These are phyloP conservation scores for Lachancea nothofagi DNA, from an alignment of 805 yeast genomes.

Conservation along the genomic window DNA sequence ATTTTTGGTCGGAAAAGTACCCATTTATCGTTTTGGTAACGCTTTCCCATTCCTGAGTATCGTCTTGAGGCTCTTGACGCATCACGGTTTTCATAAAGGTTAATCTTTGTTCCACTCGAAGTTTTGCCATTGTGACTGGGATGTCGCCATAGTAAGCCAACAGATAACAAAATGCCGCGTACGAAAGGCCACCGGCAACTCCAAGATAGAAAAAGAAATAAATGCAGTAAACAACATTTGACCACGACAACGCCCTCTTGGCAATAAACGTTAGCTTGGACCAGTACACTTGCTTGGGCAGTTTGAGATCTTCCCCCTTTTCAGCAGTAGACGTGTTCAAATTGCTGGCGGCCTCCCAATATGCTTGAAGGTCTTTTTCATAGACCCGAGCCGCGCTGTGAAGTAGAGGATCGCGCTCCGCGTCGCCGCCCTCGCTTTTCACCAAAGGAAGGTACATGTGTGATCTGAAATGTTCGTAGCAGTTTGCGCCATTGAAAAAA, in stretches of 20 bases:
- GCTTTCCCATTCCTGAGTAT: not conserved
- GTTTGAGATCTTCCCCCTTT: too few relatives aligned
- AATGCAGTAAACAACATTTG: too few relatives aligned
- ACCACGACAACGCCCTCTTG: too few relatives aligned
- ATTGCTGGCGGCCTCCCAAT: too few relatives aligned
- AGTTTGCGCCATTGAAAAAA: slow-evolving; percentile 12
- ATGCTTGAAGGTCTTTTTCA: not conserved
- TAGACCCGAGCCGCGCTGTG: not conserved
- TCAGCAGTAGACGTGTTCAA: too few relatives aligned
- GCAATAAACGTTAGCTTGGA: not conserved
- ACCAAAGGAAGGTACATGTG: not conserved
- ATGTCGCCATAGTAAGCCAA: too few relatives aligned
- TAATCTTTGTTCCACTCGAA: too few relatives aligned
- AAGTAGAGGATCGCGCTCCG: not conserved
- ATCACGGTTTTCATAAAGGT: not conserved
- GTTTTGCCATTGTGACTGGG: too few relatives aligned
- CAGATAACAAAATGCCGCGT: too few relatives aligned
- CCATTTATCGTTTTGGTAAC: not conserved
- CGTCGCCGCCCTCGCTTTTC: not conserved
- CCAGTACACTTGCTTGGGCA: not conserved
- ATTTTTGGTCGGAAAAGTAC: too few relatives aligned
- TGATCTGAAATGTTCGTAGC: not conserved
- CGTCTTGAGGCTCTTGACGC: not conserved
- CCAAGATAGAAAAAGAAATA: too few relatives aligned
- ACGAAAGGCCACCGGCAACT: too few relatives aligned